Conservation (phyloP, 2,329 filamentous ascomycete genomes). For the Penicillium expansum region DNA sequence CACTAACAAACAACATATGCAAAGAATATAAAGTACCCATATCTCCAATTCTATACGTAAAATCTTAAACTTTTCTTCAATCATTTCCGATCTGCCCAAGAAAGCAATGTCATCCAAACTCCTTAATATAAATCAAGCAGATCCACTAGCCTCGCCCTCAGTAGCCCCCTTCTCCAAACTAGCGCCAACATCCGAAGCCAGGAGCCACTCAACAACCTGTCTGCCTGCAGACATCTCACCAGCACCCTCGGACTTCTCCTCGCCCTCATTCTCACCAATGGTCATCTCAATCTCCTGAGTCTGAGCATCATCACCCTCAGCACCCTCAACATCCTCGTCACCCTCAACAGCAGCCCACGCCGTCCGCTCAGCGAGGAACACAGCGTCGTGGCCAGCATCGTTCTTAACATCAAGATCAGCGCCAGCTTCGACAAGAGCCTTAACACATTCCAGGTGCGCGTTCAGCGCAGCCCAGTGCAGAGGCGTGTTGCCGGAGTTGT, state of each 20-base stretch:
- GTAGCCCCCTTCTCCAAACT: constrained; percentile 34
- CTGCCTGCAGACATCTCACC: constrained; percentile 36
- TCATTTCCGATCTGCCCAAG: constrained; percentile 7
- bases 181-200: constrained; percentile 38
- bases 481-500: constrained; percentile 82
- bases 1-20: constrained; percentile 7
- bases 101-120: not conserved
- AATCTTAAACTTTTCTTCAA: constrained; percentile 12
- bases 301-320: constrained; percentile 19
- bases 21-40: constrained; percentile 11
- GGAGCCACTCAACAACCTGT: constrained; percentile 44
- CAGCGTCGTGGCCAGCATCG: constrained; percentile 75
- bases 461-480: constrained; percentile 93
- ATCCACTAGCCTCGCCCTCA: constrained; percentile 23
- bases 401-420: constrained; percentile 78
- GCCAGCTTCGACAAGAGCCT: constrained; percentile 70
- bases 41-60: constrained; percentile 13
- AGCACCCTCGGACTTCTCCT: constrained; percentile 13
- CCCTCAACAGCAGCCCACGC: constrained; percentile 62
- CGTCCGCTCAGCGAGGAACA: constrained; percentile 70
- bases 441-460: constrained; percentile 77
- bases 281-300: constrained; percentile 28
- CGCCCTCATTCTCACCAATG: constrained; percentile 21
- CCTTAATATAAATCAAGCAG: constrained; percentile 8
- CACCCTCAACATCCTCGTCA: constrained; percentile 17